A percentile compares a stretch with the other conserved stretches of the same genome.
These are phyloP conservation scores for Pichia occidentalis DNA, from an alignment of 805 yeast genomes.

Conservation along the genomic window DNA sequence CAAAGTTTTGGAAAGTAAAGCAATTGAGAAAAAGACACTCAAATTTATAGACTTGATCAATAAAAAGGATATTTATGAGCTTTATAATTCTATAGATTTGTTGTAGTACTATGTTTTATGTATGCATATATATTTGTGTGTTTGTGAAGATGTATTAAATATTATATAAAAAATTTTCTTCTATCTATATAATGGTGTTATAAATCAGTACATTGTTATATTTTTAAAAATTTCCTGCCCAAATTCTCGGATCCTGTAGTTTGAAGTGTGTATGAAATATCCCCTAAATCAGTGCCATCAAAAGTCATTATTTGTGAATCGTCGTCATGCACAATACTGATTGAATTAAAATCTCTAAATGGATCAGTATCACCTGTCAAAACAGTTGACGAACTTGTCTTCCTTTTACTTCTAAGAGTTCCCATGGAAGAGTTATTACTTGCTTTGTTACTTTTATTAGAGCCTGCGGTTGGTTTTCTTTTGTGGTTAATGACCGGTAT, in stretches of 20 bases:
- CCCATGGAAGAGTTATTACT: slow-evolving; percentile 33
- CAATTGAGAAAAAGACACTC: not conserved
- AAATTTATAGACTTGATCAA: not conserved
- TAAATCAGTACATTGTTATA: slow-evolving; percentile 19
- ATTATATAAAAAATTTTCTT: too few relatives aligned
- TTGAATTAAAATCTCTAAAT: slow-evolving; percentile 77
- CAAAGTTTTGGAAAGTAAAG: slow-evolving; percentile 15
- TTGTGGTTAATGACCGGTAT: slow-evolving; percentile 61
- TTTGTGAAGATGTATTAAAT: too few relatives aligned
- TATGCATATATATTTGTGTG: too few relatives aligned
- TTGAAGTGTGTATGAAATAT: slow-evolving; percentile 52
- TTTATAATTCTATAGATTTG: slow-evolving; percentile 21
- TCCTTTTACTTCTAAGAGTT: slow-evolving; percentile 35
- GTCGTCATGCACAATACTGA: slow-evolving; percentile 71
- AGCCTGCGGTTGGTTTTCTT: slow-evolving; percentile 13
- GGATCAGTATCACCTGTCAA: slow-evolving; percentile 47
- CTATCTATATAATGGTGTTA: too few relatives aligned
- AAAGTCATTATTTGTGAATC: slow-evolving; percentile 43
- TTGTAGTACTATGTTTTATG: too few relatives aligned
- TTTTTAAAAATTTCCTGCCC: slow-evolving; percentile 24
- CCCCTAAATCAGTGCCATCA: slow-evolving; percentile 42
- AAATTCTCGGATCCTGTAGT: slow-evolving; percentile 16
- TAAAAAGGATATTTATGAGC: slow-evolving; percentile 6
- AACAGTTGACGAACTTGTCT: slow-evolving; percentile 25
- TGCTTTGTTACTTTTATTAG: slow-evolving; percentile 12